Percentiles rank a stretch among this genome's conserved stretches.
Evolutionary conservation across 2,329 filamentous ascomycete species (phyloP).

Genomic region (Aureobasidium sp.): DNA sequence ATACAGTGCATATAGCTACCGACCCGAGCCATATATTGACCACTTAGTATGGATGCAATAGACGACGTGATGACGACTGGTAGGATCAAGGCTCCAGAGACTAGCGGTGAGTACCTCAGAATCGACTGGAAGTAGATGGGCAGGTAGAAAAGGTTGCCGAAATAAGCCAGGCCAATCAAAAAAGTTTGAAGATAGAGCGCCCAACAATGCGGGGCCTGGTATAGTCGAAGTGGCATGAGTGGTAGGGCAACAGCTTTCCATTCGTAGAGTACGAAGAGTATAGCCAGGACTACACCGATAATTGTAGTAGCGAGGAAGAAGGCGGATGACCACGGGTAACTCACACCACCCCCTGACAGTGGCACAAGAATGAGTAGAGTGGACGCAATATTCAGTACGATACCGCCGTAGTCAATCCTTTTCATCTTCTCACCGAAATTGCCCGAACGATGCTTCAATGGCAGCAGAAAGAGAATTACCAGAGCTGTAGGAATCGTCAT

Average conservation of each 20-base stretch:
- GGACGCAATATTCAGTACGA: constrained; percentile 41
- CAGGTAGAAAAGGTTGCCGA: constrained; percentile 42
- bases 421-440: constrained; percentile 45
- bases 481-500: constrained; percentile 43
- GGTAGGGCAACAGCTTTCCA: constrained; percentile 44
- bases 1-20: constrained; percentile 30
- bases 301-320: constrained; percentile 50
- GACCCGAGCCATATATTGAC: constrained; percentile 40
- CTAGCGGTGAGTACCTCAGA: constrained; percentile 41
- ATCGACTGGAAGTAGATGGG: constrained; percentile 47
- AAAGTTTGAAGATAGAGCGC: constrained; percentile 42
- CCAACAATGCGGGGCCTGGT: background rate
- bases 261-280: constrained; percentile 49
- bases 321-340: constrained; percentile 48
- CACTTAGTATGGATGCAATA: constrained; percentile 44
- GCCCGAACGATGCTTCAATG: constrained; percentile 47
- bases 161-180: constrained; percentile 49
- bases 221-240: constrained; percentile 36
- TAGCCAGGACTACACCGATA: constrained; percentile 41
- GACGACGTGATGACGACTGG: constrained; percentile 34
- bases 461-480: constrained; percentile 50
- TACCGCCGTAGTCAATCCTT: constrained; percentile 46
- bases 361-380: constrained; percentile 44
- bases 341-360: constrained; percentile 53
- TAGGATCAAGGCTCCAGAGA: constrained; percentile 38